Evolutionary conservation across 768 basidiomycete genomes (phyloP).

Genomic region (Hypholoma sublateritium): DNA sequence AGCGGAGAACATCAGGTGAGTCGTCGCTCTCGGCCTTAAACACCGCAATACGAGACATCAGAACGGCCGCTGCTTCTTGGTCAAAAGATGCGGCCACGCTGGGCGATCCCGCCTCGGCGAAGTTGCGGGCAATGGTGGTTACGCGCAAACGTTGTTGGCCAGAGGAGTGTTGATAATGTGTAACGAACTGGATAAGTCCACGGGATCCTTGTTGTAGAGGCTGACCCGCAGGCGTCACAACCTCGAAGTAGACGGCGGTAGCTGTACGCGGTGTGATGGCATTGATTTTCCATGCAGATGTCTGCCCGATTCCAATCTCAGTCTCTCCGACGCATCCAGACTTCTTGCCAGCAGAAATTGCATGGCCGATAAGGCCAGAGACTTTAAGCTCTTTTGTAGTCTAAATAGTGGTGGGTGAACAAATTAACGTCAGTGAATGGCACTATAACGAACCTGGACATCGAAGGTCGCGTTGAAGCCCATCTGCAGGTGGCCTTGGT

Average conservation of each 20-base stretch:
- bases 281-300: conserved; percentile 98
- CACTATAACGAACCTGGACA: conserved; percentile 65
- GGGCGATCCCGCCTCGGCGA: conserved; percentile 96
- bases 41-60: conserved; percentile 98
- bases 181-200: conserved; percentile 96
- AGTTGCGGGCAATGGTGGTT: conserved; percentile 97
- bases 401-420: conserved; percentile 35
- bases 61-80: conserved; percentile 95
- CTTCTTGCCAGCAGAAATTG: conserved; percentile 96
- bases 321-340: conserved; percentile 97
- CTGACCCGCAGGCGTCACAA: conserved; percentile 95
- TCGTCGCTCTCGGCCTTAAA: conserved; percentile 99
- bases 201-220: conserved; percentile 86
- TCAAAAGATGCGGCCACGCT: conserved; percentile 93
- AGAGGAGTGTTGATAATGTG: conserved; percentile 96
- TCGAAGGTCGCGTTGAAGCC: conserved; percentile 99
- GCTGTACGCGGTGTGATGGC: conserved; percentile 85
- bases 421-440: not conserved
- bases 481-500: conserved; percentile 90
- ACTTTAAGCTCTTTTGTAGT: conserved; percentile 99
- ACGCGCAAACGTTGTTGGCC: conserved; percentile 95
- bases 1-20: conserved; percentile 91
- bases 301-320: conserved; percentile 98
- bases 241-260: conserved; percentile 95
- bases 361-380: conserved; percentile 96